Evolutionary conservation across 192 early-diverging fungal genomes (phyloP).

Genomic region (Coemansia sp.): DNA sequence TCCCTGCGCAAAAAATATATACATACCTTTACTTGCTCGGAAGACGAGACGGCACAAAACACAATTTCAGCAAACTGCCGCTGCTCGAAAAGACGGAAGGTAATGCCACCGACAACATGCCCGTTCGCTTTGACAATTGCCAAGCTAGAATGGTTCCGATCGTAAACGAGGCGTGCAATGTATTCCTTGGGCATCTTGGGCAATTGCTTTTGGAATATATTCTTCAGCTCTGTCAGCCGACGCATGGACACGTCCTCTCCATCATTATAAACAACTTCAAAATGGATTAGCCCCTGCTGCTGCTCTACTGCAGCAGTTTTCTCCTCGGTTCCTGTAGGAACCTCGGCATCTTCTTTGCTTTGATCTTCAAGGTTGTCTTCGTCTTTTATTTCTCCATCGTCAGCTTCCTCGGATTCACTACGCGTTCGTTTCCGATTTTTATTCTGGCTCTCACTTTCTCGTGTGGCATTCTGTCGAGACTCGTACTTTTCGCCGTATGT

Average conservation of each 20-base stretch:
- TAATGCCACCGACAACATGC: slow-evolving; percentile 91
- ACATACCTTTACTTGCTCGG: slow-evolving; percentile 91
- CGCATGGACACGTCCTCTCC: slow-evolving; percentile 76
- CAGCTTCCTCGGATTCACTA: slow-evolving; percentile 31
- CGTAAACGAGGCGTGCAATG: slow-evolving; percentile 93
- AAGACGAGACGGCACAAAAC: slow-evolving; percentile 90
- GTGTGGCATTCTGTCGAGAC: slow-evolving; percentile 42
- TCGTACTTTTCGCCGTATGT: slow-evolving; percentile 53
- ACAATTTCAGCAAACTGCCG: slow-evolving; percentile 98
- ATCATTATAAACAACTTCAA: slow-evolving; percentile 82
- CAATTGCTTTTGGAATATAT: slow-evolving; percentile 94
- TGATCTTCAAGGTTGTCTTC: slow-evolving; percentile 18
- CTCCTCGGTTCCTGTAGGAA: slow-evolving; percentile 23
- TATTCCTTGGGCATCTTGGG: slow-evolving; percentile 99
- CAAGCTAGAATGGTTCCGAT: slow-evolving; percentile 86
- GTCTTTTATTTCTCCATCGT: slow-evolving; percentile 29
- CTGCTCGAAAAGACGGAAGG: slow-evolving; percentile 85
- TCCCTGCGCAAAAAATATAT: background rate
- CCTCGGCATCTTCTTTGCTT: slow-evolving; percentile 12
- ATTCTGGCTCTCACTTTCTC: slow-evolving; percentile 11
- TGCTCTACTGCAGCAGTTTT: slow-evolving; percentile 67
- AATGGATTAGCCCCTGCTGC: slow-evolving; percentile 63
- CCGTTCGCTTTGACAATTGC: slow-evolving; percentile 59
- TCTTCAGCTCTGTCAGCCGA: slow-evolving; percentile 88
- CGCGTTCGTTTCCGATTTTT: slow-evolving; percentile 32